These are phyloP conservation scores for Boletus fagicola DNA, from an alignment of 768 basidiomycete genomes.

Conservation along the genomic window DNA sequence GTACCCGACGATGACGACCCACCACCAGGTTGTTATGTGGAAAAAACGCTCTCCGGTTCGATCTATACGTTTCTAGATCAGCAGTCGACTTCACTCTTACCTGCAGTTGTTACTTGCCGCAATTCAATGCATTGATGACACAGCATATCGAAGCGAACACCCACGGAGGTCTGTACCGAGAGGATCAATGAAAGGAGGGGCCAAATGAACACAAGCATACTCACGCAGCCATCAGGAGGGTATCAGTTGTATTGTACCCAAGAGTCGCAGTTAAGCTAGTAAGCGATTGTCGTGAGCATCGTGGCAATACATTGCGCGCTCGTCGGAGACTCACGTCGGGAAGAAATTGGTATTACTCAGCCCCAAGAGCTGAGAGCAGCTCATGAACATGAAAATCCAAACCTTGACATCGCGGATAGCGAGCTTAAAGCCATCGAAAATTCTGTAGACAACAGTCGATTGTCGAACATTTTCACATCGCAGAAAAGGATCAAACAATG, in stretches of 20 bases:
- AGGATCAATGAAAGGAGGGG: neutral
- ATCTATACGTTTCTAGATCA: constrained; percentile 34
- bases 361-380: constrained; percentile 49
- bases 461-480: neutral
- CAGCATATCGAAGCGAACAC: constrained; percentile 51
- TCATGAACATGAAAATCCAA: constrained; percentile 52
- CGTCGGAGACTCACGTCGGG: constrained; percentile 38
- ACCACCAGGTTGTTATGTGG: constrained; percentile 56
- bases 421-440: constrained; percentile 49
- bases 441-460: constrained; percentile 32
- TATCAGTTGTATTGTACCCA: constrained; percentile 58
- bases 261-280: constrained; percentile 55
- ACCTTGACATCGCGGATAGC: constrained; percentile 58
- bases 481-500: neutral
- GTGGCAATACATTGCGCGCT: neutral
- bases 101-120: constrained; percentile 31
- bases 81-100: neutral
- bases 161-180: constrained; percentile 55
- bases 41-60: constrained; percentile 64
- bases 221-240: constrained; percentile 60
- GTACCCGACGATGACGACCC: constrained; percentile 58
- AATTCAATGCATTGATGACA: constrained; percentile 53
- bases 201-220: constrained; percentile 13
- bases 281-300: neutral
- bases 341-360: constrained; percentile 63